These are phyloP conservation scores for Ophiorrhiza pumila DNA, from an alignment of 257 asterid species.

Conservation along the genomic window DNA sequence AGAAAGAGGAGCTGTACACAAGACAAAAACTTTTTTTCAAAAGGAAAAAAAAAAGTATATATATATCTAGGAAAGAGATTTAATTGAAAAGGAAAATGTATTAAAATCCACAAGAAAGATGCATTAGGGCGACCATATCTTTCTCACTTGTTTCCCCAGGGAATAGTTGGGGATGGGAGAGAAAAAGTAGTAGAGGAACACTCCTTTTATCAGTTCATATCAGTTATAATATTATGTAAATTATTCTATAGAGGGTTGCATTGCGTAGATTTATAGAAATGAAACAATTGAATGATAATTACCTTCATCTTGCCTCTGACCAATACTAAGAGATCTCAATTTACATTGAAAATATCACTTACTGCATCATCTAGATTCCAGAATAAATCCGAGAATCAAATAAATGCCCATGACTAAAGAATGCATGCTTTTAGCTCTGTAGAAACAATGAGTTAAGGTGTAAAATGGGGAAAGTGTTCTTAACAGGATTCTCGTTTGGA, in stretches of 20 bases:
- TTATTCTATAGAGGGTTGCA: background rate
- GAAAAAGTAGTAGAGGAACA: background rate
- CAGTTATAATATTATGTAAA: background rate
- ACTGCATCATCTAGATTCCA: background rate
- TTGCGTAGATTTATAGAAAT: background rate
- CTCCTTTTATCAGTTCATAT: background rate
- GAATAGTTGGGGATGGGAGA: background rate
- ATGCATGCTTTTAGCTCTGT: background rate
- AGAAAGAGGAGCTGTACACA: slow-evolving; percentile 62
- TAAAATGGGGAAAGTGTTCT: background rate
- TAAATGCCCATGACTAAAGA: background rate
- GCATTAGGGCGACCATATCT: background rate
- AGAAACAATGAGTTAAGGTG: background rate
- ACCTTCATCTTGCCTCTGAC: background rate
- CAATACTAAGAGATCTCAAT: background rate
- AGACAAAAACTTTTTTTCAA: slow-evolving; percentile 12
- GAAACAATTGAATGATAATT: background rate
- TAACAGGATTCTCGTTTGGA: background rate
- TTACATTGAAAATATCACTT: background rate
- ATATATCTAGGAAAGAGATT: too few species aligned
- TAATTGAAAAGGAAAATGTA: background rate
- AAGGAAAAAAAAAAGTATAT: too few species aligned
- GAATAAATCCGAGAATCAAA: background rate
- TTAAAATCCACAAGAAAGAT: background rate
- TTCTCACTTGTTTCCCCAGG: background rate